A percentile compares a stretch with the other conserved stretches of the same genome.
These are phyloP conservation scores for Gigaspora rosea DNA, from an alignment of 192 early-diverging fungal species.

Conservation along the genomic window DNA sequence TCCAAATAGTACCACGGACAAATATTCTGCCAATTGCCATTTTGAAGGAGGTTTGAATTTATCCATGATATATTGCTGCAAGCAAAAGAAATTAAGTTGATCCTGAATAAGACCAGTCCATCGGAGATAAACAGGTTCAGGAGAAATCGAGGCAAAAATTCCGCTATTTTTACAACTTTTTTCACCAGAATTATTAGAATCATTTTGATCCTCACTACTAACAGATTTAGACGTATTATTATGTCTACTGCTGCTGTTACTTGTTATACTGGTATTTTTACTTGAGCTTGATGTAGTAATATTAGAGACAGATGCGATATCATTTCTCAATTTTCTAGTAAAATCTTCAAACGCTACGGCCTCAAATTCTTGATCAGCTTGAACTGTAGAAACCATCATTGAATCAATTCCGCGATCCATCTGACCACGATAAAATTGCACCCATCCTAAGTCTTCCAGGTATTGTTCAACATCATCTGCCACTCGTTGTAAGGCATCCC, in stretches of 20 bases:
- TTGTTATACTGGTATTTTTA: not conserved
- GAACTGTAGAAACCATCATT: slow-evolving; percentile 24
- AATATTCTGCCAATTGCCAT: slow-evolving; percentile 34
- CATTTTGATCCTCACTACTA: not conserved
- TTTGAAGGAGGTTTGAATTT: slow-evolving; percentile 34
- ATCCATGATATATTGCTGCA: slow-evolving; percentile 30
- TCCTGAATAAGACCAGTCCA: slow-evolving; percentile 34
- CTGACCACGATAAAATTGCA: slow-evolving; percentile 35
- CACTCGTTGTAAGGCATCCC: slow-evolving; percentile 24
- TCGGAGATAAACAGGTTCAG: slow-evolving; percentile 21
- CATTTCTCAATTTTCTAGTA: slow-evolving; percentile 25
- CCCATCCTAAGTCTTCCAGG: slow-evolving; percentile 31
- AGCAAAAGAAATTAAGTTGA: slow-evolving; percentile 30
- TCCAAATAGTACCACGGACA: slow-evolving; percentile 22
- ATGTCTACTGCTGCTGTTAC: slow-evolving; percentile 1
- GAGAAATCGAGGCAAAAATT: slow-evolving; percentile 22
- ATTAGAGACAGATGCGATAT: slow-evolving; percentile 26
- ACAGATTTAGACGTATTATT: not conserved
- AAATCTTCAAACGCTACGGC: slow-evolving; percentile 29
- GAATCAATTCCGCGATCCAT: slow-evolving; percentile 33
- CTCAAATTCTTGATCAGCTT: slow-evolving; percentile 32
- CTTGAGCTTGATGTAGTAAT: slow-evolving; percentile 24
- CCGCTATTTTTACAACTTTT: slow-evolving; percentile 3
- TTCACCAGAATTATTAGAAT: not conserved
- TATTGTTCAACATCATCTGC: slow-evolving; percentile 31